Evolutionary conservation across 805 yeast species (phyloP), one percentile per base, ranked within the genome.

Genomic region (Yarrowia divulgata): DNA sequence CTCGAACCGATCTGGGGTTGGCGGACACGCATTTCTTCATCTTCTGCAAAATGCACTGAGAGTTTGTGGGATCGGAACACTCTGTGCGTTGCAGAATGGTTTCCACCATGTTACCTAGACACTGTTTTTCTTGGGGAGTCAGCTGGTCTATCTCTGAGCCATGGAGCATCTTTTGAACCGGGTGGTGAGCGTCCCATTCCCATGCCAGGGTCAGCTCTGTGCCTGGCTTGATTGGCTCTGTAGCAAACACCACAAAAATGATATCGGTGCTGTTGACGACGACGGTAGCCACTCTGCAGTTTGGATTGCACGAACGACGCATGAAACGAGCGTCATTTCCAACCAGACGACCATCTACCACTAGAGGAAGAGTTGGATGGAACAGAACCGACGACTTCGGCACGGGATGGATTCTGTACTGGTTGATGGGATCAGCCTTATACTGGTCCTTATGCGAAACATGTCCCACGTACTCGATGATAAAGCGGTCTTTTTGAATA

Each of bases 141-240:
- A 71, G 70, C 72, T 72, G 70, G 19, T 71, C 76, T n/a, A 79
- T 74, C 74, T 78, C 72, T 37, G 79, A 77, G n/a, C 84, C 80
- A 34, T 80, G 77, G 34, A 84, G 81, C 68, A 90, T 78, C 72
- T 83, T 82, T 67, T 81, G 79, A 46, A 92, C 90, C 1, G 98
- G 97, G 76, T 93, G 97, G 18, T 80, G 72, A 3, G 78, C 75
- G 75, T 93, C 97, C 97, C 97, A 94, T 70, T 89, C 91, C 98
- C 98, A 94, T 1, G 88, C 85, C 10, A 92, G 77, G 0, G 93
- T 84, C 23, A 94, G 78, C 75, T 93, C 98, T 48, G 87, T 85
- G n/a, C 87, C 92, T 10, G 82, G 77, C 66, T 82, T 81, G 35
- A 93, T 85, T 1, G 85, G 85, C 60, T 81, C 83, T 0, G 83